Conservation (phyloP, 768 basidiomycete species). For the Tulasnella sp. region DNA sequence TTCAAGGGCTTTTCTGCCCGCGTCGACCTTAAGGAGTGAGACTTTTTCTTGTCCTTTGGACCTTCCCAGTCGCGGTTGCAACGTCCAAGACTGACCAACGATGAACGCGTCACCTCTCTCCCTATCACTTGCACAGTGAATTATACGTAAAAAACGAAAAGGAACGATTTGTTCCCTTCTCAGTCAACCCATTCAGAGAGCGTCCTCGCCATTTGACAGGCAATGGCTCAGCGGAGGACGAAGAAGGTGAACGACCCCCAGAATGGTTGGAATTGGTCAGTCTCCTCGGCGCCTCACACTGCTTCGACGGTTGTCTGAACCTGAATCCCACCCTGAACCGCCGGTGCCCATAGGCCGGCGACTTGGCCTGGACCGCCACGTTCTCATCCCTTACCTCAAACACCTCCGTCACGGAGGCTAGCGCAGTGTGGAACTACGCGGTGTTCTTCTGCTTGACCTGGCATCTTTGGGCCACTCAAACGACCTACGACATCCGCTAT, state of each 20-base stretch:
- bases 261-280: background rate
- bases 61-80: background rate
- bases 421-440: background rate
- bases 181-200: background rate
- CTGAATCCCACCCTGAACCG: background rate
- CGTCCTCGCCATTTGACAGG: background rate
- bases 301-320: background rate
- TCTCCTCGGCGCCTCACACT: background rate
- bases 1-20: background rate
- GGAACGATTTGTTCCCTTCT: background rate
- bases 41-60: background rate
- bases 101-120: background rate
- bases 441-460: background rate
- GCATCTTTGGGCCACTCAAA: background rate
- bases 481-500: background rate
- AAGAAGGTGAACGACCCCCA: background rate
- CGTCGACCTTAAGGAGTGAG: background rate
- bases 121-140: background rate
- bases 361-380: background rate
- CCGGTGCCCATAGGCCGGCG: background rate
- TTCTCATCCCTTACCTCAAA: constrained; percentile 5
- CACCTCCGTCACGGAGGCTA: background rate
- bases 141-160: background rate
- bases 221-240: background rate
- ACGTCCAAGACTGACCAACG: background rate